A percentile compares a stretch with the other conserved stretches of the same genome.
Conservation (phyloP, 176 grass and related monocot genomes). For the Musa acuminata region DNA sequence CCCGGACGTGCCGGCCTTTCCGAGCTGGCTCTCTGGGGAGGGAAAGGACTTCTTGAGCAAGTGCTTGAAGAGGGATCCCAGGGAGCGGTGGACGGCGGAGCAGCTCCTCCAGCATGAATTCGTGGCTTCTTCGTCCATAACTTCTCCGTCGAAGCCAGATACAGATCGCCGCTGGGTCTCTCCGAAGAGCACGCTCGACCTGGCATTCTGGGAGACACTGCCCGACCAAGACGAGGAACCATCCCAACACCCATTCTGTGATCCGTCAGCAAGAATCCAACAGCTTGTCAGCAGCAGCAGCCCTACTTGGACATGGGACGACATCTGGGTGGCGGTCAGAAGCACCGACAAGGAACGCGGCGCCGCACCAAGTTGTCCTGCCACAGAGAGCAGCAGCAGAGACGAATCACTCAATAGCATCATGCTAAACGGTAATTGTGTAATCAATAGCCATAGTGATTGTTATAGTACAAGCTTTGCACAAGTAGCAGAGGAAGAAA, state of each 20-base stretch:
- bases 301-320: not conserved
- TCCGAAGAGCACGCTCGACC: constrained; percentile 9
- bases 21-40: not conserved
- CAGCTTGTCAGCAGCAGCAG: not conserved
- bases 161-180: not conserved
- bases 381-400: too few relatives aligned
- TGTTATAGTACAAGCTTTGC: too few relatives aligned
- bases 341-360: not conserved
- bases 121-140: not conserved
- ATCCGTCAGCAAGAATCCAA: not conserved
- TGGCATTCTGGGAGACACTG: not conserved
- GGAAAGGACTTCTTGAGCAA: constrained; percentile 10
- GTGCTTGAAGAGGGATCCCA: not conserved
- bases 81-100: constrained; percentile 10
- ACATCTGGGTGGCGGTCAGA: not conserved
- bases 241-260: not conserved
- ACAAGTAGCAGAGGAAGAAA: too few relatives aligned
- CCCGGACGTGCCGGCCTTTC: not conserved
- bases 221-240: not conserved
- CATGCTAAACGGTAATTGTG: too few relatives aligned
- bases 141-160: too few relatives aligned
- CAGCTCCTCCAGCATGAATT: constrained; percentile 8
- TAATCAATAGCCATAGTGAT: too few relatives aligned
- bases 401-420: too few relatives aligned
- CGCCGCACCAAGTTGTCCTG: too few relatives aligned